A percentile compares a stretch with the other conserved stretches of the same genome.
These are phyloP conservation scores for Globisporangium sylvaticum DNA, from an alignment of 352 stramenopile species.

Conservation along the genomic window DNA sequence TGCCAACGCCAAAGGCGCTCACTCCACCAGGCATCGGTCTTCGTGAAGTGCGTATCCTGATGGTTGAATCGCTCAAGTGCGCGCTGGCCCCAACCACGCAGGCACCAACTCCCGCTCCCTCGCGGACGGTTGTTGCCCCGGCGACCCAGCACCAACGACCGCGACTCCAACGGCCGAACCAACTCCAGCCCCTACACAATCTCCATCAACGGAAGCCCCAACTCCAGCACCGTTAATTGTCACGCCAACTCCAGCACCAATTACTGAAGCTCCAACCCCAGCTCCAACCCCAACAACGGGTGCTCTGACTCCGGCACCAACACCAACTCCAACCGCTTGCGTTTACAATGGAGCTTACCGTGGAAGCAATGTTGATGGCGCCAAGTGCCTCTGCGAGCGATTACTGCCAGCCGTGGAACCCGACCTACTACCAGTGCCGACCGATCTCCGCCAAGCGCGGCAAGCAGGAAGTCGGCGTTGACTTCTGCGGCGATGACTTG, in stretches of 20 bases:
- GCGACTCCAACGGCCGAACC: too few species aligned
- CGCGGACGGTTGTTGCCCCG: too few species aligned
- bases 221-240: too few species aligned
- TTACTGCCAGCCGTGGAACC: slow-evolving; percentile 30
- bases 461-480: neutral
- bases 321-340: neutral
- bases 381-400: neutral
- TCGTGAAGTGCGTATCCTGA: too few species aligned
- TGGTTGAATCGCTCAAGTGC: too few species aligned
- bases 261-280: neutral
- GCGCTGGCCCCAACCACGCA: too few species aligned
- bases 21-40: too few species aligned
- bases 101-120: too few species aligned
- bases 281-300: neutral
- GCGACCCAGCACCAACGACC: too few species aligned
- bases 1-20: too few species aligned
- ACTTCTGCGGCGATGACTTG: neutral
- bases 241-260: neutral
- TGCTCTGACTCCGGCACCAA: slow-evolving; percentile 8
- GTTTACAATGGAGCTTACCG: neutral
- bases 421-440: slow-evolving; percentile 26
- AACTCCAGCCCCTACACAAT: too few species aligned
- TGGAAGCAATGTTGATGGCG: slow-evolving; percentile 7
- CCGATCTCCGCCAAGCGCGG: neutral
- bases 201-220: too few species aligned